phyloP scores from a whole-genome alignment of 2,329 filamentous ascomycete species.

The Pseudocercospora ulei region DNA sequence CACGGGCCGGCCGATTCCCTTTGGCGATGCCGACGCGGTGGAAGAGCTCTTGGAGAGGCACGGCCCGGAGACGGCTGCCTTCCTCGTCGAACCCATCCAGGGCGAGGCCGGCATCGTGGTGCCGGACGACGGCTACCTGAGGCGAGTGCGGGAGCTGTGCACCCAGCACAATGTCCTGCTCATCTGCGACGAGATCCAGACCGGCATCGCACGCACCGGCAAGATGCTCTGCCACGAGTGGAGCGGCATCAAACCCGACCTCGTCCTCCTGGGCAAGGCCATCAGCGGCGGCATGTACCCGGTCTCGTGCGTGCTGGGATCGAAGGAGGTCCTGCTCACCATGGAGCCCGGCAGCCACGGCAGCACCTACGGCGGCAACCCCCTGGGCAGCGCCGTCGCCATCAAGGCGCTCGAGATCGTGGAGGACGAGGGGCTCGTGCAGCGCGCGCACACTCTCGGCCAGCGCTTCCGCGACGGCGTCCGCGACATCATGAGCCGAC shows the following conservation, averaged over 20 bases:
- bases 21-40: slow-evolving; percentile 74
- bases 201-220: slow-evolving; percentile 88
- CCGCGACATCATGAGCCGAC: slow-evolving; percentile 53
- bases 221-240: slow-evolving; percentile 90
- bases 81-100: slow-evolving; percentile 94
- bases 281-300: slow-evolving; percentile 98
- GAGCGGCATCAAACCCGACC: slow-evolving; percentile 88
- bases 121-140: slow-evolving; percentile 78
- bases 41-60: slow-evolving; percentile 69
- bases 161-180: slow-evolving; percentile 90
- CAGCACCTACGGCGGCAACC: slow-evolving; percentile 97
- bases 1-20: slow-evolving; percentile 68
- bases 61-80: slow-evolving; percentile 76
- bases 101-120: slow-evolving; percentile 96
- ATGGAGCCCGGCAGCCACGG: slow-evolving; percentile 95
- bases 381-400: slow-evolving; percentile 85
- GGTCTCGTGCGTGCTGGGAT: slow-evolving; percentile 83
- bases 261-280: slow-evolving; percentile 91
- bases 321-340: slow-evolving; percentile 87
- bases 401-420: slow-evolving; percentile 91
- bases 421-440: slow-evolving; percentile 79
- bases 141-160: slow-evolving; percentile 71
- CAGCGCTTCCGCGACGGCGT: slow-evolving; percentile 74
- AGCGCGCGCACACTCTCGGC: slow-evolving; percentile 70
- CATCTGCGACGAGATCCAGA: slow-evolving; percentile 98